phyloP scores from a whole-genome alignment of 306 rosid genomes.

The Aeschynomene evenia region DNA sequence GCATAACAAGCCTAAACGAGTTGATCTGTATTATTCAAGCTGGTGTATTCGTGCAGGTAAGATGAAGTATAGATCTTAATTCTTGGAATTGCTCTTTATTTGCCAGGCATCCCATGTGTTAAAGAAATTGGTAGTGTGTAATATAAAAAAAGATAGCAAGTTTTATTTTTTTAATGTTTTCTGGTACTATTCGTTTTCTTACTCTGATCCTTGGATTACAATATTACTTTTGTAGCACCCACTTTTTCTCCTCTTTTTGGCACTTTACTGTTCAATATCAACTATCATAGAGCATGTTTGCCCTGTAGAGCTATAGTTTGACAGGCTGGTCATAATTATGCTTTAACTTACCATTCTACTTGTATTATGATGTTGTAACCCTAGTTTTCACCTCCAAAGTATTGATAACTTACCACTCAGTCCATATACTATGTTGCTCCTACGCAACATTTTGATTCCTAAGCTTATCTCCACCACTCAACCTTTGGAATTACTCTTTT shows the following conservation, averaged over 20 bases:
- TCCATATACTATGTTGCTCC: not conserved
- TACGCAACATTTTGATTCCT: not conserved
- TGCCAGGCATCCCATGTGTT: not conserved
- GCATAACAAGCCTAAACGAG: conserved; percentile 50
- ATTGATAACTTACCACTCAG: not conserved
- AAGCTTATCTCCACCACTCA: not conserved
- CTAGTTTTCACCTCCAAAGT: not conserved
- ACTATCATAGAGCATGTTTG: not conserved
- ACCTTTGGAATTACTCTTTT: not conserved
- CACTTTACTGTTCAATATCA: not conserved
- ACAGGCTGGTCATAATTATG: not conserved
- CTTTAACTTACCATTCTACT: not conserved
- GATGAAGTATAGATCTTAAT: not conserved
- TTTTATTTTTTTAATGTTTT: not conserved
- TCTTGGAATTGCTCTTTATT: conserved; percentile 16
- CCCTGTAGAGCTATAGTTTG: not conserved
- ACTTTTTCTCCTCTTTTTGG: not conserved
- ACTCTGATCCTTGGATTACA: not conserved
- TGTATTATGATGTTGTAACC: not conserved
- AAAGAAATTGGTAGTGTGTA: not conserved
- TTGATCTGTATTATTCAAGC: conserved; percentile 60
- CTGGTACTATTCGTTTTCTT: not conserved
- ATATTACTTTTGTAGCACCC: not conserved
- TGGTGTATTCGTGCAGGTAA: conserved; percentile 67
- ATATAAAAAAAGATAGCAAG: not conserved